phyloP scores from a whole-genome alignment of 345 rosid species.

The Gossypioides kirkii region DNA sequence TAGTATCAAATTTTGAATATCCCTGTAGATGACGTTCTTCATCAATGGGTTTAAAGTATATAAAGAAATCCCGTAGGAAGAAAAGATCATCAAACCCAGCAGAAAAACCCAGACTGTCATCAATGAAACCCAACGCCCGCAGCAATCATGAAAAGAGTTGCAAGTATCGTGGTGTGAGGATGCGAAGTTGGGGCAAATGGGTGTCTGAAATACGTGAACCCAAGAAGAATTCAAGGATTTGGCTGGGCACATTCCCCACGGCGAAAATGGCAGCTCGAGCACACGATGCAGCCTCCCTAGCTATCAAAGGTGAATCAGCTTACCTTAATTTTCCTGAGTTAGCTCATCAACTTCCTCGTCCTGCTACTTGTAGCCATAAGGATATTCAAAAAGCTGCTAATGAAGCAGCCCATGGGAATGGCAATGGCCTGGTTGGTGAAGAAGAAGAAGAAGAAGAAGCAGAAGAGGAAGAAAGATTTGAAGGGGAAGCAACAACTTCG shows the following conservation, averaged over 20 bases:
- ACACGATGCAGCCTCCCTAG: conserved; percentile 19
- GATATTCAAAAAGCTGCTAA: conserved; percentile 20
- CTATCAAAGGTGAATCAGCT: conserved; percentile 17
- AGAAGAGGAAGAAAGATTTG: too few relatives aligned
- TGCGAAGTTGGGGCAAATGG: conserved; percentile 26
- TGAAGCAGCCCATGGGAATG: not conserved
- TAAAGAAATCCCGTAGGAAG: not conserved
- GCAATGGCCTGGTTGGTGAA: not conserved
- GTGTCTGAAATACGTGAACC: conserved; percentile 22
- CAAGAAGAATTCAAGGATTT: conserved; percentile 15
- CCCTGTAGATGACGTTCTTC: not conserved
- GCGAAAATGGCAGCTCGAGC: conserved; percentile 24
- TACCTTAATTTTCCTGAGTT: conserved; percentile 18
- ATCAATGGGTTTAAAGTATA: conserved; percentile 2
- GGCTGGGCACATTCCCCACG: conserved; percentile 21
- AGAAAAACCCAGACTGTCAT: not conserved
- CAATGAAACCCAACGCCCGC: not conserved
- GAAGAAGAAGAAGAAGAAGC: too few relatives aligned
- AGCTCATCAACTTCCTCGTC: conserved; percentile 18
- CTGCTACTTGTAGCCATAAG: not conserved
- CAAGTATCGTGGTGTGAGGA: conserved; percentile 19
- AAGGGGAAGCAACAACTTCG: not conserved
- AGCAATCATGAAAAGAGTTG: not conserved
- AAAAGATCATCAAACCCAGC: not conserved
- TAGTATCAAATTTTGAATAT: too few relatives aligned